A percentile compares a stretch with the other conserved stretches of the same genome.
Evolutionary conservation across 2,329 filamentous ascomycete species (phyloP).

Genomic region (Penicillium sp.): DNA sequence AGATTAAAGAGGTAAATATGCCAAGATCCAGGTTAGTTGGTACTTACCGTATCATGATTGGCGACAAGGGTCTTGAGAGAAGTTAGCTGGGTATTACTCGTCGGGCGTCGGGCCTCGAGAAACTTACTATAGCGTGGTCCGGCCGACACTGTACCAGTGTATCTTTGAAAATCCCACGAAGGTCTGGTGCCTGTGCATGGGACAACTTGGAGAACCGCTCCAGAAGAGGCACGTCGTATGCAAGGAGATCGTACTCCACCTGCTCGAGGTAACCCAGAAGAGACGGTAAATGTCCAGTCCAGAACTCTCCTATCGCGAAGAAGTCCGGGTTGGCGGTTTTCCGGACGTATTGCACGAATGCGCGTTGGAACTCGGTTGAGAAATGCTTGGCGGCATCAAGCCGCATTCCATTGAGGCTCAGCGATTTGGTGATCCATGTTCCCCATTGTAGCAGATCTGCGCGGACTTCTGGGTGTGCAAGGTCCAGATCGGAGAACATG

Average conservation of each 20-base stretch:
- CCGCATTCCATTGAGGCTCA: slow-evolving; percentile 64
- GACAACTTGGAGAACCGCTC: slow-evolving; percentile 65
- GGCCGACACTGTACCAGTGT: slow-evolving; percentile 57
- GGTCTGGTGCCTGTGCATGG: slow-evolving; percentile 55
- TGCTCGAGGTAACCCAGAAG: slow-evolving; percentile 58
- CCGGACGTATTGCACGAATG: slow-evolving; percentile 61
- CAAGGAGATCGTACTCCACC: slow-evolving; percentile 57
- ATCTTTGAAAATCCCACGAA: slow-evolving; percentile 62
- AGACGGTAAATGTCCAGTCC: slow-evolving; percentile 57
- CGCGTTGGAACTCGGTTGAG: slow-evolving; percentile 62
- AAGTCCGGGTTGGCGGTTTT: slow-evolving; percentile 52
- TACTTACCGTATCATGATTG: slow-evolving; percentile 26
- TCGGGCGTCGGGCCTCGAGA: not conserved
- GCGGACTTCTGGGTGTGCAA: slow-evolving; percentile 61
- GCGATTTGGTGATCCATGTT: slow-evolving; percentile 61
- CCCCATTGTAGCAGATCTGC: slow-evolving; percentile 66
- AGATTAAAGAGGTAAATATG: not conserved
- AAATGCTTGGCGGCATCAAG: slow-evolving; percentile 74
- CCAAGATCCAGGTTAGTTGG: not conserved
- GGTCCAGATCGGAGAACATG: slow-evolving; percentile 71
- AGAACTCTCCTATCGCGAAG: slow-evolving; percentile 70
- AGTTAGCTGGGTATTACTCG: slow-evolving; percentile 6
- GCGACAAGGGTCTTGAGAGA: slow-evolving; percentile 18
- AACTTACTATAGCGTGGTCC: slow-evolving; percentile 45
- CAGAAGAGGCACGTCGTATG: slow-evolving; percentile 68